Conservation (phyloP, 495 filamentous ascomycete species). For the Daldinia concentrica region DNA sequence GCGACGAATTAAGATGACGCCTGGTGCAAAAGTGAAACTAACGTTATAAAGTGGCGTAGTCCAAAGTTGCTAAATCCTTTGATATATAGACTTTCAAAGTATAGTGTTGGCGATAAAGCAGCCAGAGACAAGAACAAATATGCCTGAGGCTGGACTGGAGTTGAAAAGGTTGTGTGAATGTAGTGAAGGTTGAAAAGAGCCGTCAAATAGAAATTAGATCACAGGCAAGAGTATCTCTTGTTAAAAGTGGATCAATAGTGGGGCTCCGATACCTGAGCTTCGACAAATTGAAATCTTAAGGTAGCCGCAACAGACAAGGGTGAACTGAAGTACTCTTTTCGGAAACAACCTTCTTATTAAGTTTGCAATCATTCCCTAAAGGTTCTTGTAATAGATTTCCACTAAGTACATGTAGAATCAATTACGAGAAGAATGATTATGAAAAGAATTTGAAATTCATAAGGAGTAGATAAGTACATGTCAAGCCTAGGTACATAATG, state of each 20-base stretch:
- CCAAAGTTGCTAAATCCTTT: background rate
- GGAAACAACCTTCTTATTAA: background rate
- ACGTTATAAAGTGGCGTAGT: background rate
- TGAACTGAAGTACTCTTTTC: background rate
- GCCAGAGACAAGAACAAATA: constrained; percentile 8
- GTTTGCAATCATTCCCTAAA: background rate
- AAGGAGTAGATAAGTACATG: background rate
- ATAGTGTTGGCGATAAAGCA: background rate
- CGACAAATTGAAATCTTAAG: constrained; percentile 4
- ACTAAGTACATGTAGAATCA: background rate
- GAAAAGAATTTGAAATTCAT: background rate
- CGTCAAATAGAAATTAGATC: constrained; percentile 22
- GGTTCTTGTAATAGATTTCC: background rate
- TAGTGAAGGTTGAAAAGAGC: constrained; percentile 6
- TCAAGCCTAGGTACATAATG: background rate
- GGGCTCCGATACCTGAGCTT: constrained; percentile 2
- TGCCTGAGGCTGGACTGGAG: constrained; percentile 6
- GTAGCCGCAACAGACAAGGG: constrained; percentile 1
- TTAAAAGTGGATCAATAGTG: constrained; percentile 24
- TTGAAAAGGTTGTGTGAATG: constrained; percentile 21
- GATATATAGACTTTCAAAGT: background rate
- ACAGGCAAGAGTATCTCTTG: constrained; percentile 3
- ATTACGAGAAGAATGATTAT: background rate
- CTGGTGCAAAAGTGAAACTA: background rate
- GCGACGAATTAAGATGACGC: constrained; percentile 38